Conservation (phyloP, 306 rosid species). For the Mimosa bimucronata region DNA sequence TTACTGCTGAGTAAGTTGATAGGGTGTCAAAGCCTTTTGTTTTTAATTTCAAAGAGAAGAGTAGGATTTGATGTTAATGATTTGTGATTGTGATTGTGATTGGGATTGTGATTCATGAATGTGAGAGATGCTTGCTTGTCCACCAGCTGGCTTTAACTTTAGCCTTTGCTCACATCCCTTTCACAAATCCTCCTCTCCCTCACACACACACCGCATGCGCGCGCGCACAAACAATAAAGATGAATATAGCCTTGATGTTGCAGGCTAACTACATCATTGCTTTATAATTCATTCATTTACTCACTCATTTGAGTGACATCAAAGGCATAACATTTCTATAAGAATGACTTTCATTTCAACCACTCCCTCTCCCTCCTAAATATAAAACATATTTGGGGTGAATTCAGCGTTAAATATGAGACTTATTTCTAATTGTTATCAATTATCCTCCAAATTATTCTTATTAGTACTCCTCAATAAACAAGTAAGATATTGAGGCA, state of each 20-base stretch:
- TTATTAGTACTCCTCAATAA: too few relatives aligned
- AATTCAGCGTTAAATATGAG: too few relatives aligned
- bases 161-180: not conserved
- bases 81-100: not conserved
- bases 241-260: constrained; percentile 9
- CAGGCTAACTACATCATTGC: not conserved
- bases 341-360: not conserved
- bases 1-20: not conserved
- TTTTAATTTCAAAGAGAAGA: not conserved
- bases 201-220: too few relatives aligned
- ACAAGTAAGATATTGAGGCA: too few relatives aligned
- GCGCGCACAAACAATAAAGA: too few relatives aligned
- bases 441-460: too few relatives aligned
- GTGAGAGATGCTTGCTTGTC: not conserved
- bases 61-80: not conserved
- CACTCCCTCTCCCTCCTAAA: too few relatives aligned
- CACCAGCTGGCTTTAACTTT: not conserved
- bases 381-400: too few relatives aligned
- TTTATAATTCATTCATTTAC: not conserved
- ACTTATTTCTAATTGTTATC: too few relatives aligned
- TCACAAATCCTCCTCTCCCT: not conserved
- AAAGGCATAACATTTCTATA: not conserved
- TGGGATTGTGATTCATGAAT: not conserved
- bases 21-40: not conserved
- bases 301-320: not conserved